Conservation (phyloP, 805 yeast species). For the Sugiyamaella mastotermitis region DNA sequence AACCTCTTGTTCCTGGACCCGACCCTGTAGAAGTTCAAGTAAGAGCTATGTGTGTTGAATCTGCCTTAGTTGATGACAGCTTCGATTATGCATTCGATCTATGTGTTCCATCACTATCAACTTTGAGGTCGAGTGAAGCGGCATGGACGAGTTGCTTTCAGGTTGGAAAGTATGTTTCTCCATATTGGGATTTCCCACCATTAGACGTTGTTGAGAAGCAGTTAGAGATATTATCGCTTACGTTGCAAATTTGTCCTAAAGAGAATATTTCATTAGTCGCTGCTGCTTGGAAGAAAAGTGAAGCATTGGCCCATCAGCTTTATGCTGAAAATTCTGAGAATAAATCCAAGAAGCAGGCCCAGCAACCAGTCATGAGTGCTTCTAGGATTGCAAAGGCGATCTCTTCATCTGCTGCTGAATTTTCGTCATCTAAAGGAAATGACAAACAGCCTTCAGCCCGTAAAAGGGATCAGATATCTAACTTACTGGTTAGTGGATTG, state of each 20-base stretch:
- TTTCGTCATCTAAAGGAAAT: neutral
- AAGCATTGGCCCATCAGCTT: conserved; percentile 13
- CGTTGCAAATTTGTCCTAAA: conserved; percentile 46
- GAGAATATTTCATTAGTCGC: conserved; percentile 52
- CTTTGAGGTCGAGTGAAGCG: conserved; percentile 13
- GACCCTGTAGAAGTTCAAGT: conserved; percentile 14
- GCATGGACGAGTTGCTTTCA: conserved; percentile 73
- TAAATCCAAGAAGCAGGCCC: neutral
- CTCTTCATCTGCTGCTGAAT: conserved; percentile 18
- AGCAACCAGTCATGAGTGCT: conserved; percentile 3
- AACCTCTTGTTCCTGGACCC: conserved; percentile 2
- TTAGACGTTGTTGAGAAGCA: conserved; percentile 42
- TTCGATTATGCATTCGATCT: conserved; percentile 50
- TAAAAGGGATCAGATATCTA: conserved; percentile 41
- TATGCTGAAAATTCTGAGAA: neutral
- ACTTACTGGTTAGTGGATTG: conserved; percentile 46
- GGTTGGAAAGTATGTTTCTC: conserved; percentile 53
- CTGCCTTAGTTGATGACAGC: conserved; percentile 57
- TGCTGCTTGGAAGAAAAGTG: conserved; percentile 48
- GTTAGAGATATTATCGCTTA: conserved; percentile 45
- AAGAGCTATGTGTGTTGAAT: conserved; percentile 50
- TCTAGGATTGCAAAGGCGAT: conserved; percentile 20
- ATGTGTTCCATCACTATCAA: conserved; percentile 21
- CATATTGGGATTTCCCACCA: conserved; percentile 39
- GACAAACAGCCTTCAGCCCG: conserved; percentile 4